A percentile compares a stretch with the other conserved stretches of the same genome.
Conservation (phyloP, 2,329 filamentous ascomycete genomes). For the Ophiocordyceps camponoti-rufipedis region DNA sequence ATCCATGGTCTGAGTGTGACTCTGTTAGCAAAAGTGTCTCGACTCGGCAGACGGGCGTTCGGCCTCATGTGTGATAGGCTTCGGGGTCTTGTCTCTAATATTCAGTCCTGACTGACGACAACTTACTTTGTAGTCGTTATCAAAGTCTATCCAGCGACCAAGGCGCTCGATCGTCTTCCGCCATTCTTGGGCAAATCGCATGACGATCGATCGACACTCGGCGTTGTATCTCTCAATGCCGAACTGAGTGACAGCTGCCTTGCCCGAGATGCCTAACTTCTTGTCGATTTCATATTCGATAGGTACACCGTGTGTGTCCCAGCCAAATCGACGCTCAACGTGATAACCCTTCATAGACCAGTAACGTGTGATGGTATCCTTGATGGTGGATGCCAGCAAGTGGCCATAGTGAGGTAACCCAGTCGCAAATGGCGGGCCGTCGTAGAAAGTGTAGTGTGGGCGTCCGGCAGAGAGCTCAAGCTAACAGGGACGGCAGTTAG, state of each 20-base stretch:
- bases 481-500: conserved; percentile 11
- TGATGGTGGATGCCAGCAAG: conserved; percentile 81
- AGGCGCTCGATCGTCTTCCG: conserved; percentile 70
- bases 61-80: not conserved
- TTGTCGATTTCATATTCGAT: conserved; percentile 98
- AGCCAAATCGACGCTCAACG: conserved; percentile 83
- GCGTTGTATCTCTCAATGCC: conserved; percentile 82
- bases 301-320: conserved; percentile 86
- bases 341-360: conserved; percentile 96
- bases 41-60: not conserved
- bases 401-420: conserved; percentile 51
- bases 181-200: conserved; percentile 81
- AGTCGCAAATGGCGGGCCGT: conserved; percentile 67
- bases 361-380: conserved; percentile 90
- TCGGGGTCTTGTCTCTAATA: too few relatives aligned
- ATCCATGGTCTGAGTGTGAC: conserved; percentile 59
- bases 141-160: conserved; percentile 93
- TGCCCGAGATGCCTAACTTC: conserved; percentile 74
- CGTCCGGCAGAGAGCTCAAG: conserved; percentile 66
- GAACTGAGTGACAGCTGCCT: conserved; percentile 70
- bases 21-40: not conserved
- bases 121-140: conserved; percentile 80
- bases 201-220: conserved; percentile 83
- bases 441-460: conserved; percentile 86
- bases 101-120: not conserved